These are phyloP conservation scores for Monilinia laxa DNA, from an alignment of 2,329 filamentous ascomycete species.

Conservation along the genomic window DNA sequence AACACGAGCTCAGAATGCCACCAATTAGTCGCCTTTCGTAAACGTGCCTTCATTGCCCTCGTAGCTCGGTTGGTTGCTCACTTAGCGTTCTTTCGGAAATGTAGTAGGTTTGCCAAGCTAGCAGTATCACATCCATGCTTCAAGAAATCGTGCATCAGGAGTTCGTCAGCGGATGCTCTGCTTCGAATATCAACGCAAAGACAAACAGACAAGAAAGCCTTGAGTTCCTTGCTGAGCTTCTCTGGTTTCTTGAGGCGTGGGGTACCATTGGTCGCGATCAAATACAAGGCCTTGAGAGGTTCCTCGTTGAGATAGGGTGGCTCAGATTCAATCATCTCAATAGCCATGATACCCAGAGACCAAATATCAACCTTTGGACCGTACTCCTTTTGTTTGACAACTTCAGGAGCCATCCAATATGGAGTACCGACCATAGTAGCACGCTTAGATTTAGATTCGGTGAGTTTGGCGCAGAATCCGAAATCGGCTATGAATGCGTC, in stretches of 20 bases:
- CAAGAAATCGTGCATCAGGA: constrained; percentile 89
- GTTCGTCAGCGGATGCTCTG: constrained; percentile 84
- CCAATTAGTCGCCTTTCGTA: constrained; percentile 20
- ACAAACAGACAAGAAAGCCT: constrained; percentile 94
- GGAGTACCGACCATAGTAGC: constrained; percentile 99
- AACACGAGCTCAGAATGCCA: constrained; percentile 18
- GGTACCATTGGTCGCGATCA: constrained; percentile 96
- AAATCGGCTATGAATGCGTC: constrained; percentile 73
- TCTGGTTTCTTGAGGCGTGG: constrained; percentile 97
- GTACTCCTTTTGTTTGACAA: constrained; percentile 96
- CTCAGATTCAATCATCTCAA: constrained; percentile 99
- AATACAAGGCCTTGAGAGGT: constrained; percentile 84
- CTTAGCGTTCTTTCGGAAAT: constrained; percentile 76
- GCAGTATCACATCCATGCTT: constrained; percentile 83
- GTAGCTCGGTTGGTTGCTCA: constrained; percentile 41
- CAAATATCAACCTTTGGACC: constrained; percentile 98
- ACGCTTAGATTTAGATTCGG: constrained; percentile 93
- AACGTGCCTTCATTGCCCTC: constrained; percentile 23
- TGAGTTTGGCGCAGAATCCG: constrained; percentile 97
- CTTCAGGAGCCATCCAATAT: constrained; percentile 99
- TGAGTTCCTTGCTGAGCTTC: constrained; percentile 95
- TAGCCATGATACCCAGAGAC: constrained; percentile 98
- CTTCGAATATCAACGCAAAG: constrained; percentile 95
- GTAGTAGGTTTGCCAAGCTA: constrained; percentile 82
- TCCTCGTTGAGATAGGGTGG: constrained; percentile 96